Conservation (phyloP, 495 filamentous ascomycete species). For the Daldinia caldariorum region DNA sequence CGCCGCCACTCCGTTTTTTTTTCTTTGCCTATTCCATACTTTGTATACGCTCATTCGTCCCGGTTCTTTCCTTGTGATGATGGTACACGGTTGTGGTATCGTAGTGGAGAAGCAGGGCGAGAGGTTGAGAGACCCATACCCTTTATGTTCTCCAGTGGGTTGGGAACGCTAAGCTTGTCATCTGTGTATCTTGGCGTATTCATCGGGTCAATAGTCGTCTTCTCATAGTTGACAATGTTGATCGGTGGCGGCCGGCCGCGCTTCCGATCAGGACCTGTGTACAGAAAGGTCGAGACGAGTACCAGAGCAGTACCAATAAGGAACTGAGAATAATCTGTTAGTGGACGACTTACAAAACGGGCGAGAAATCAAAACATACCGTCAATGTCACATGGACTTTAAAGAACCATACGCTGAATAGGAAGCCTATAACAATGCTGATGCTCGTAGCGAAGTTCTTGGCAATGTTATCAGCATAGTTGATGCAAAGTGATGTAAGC, state of each 20-base stretch:
- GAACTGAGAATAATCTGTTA: constrained; percentile 66
- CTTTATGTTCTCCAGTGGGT: constrained; percentile 59
- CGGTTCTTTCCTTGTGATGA: constrained; percentile 52
- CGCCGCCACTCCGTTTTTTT: constrained; percentile 3
- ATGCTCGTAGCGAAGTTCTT: constrained; percentile 94
- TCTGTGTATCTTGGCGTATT: constrained; percentile 49
- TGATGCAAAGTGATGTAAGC: constrained; percentile 82
- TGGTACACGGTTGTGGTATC: constrained; percentile 59
- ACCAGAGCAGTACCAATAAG: constrained; percentile 80
- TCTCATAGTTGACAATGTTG: constrained; percentile 78
- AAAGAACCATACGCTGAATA: constrained; percentile 87
- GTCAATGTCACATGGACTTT: constrained; percentile 73
- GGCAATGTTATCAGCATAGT: constrained; percentile 86
- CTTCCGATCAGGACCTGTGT: constrained; percentile 68
- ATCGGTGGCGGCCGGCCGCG: constrained; percentile 76
- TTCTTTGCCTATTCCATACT: constrained; percentile 3
- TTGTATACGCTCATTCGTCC: constrained; percentile 48
- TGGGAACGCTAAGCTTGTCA: constrained; percentile 48
- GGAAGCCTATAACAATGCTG: constrained; percentile 83
- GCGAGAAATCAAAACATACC: constrained; percentile 61
- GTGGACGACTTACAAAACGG: not conserved
- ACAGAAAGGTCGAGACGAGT: constrained; percentile 83
- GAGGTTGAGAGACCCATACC: constrained; percentile 69
- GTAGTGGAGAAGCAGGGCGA: constrained; percentile 71
- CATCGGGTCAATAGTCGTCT: constrained; percentile 65